Evolutionary conservation across 768 basidiomycete species (phyloP).

Genomic region (Lactarius trivialis): DNA sequence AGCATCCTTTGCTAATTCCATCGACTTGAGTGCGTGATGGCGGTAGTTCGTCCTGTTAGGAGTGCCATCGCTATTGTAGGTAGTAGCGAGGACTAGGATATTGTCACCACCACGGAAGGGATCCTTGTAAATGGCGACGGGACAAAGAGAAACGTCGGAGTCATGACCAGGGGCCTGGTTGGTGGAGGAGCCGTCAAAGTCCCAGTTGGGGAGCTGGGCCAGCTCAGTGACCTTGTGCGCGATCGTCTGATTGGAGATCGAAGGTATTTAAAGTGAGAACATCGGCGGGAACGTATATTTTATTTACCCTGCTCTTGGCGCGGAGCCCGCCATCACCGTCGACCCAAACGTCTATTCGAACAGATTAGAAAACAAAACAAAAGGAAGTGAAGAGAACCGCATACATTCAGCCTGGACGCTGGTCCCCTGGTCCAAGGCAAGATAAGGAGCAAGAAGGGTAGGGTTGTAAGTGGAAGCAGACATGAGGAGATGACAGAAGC

Average conservation of each 20-base stretch:
- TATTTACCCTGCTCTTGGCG: constrained; percentile 87
- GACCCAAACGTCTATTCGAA: constrained; percentile 85
- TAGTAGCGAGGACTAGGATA: constrained; percentile 94
- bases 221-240: constrained; percentile 81
- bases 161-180: constrained; percentile 94
- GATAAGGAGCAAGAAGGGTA: constrained; percentile 85
- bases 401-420: constrained; percentile 93
- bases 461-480: constrained; percentile 46
- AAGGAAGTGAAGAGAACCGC: constrained; percentile 24
- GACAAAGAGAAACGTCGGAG: constrained; percentile 98
- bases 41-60: constrained; percentile 97
- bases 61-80: constrained; percentile 98
- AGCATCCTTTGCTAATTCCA: constrained; percentile 80
- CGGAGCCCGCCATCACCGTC: constrained; percentile 92
- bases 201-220: constrained; percentile 92
- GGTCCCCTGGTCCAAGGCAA: constrained; percentile 82
- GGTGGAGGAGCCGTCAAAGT: constrained; percentile 98
- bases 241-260: constrained; percentile 56
- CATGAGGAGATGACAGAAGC: neutral
- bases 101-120: constrained; percentile 99
- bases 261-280: neutral
- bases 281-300: constrained; percentile 1
- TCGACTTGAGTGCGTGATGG: constrained; percentile 87
- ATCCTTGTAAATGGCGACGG: constrained; percentile 95
- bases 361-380: constrained; percentile 13